Conservation (phyloP, 2,329 filamentous ascomycete species). For the Paraphaeosphaeria minitans region DNA sequence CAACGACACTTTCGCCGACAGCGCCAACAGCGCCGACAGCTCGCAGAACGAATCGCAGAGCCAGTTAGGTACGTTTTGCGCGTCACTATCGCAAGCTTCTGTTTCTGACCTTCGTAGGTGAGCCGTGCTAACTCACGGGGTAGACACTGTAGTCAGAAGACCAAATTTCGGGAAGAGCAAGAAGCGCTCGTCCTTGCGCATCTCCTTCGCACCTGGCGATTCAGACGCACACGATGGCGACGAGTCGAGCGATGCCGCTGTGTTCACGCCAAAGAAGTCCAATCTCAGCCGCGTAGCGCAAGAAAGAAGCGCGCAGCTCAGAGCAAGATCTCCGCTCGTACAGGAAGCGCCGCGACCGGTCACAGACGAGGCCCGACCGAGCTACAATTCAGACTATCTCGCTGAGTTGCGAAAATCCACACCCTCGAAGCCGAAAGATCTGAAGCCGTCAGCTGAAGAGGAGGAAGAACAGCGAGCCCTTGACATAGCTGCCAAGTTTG, state of each 20-base stretch:
- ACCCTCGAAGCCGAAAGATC: conserved; percentile 75
- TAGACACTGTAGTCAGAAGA: conserved; percentile 60
- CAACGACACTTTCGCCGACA: conserved; percentile 56
- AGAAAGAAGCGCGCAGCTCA: conserved; percentile 70
- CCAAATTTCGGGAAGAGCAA: conserved; percentile 59
- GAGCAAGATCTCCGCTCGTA: conserved; percentile 55
- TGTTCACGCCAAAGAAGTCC: conserved; percentile 67
- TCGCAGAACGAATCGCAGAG: conserved; percentile 38
- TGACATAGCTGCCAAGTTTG: conserved; percentile 61
- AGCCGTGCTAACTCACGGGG: conserved; percentile 50
- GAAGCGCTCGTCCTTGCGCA: conserved; percentile 74
- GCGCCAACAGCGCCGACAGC: conserved; percentile 34
- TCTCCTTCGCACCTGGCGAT: conserved; percentile 74
- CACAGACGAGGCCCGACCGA: conserved; percentile 70
- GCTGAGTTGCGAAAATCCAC: conserved; percentile 85
- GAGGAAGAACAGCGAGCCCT: conserved; percentile 54
- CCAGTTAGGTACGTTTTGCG: conserved; percentile 49
- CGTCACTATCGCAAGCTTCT: conserved; percentile 28
- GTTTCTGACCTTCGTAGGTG: conserved; percentile 42
- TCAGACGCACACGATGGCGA: conserved; percentile 59
- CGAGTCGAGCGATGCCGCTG: conserved; percentile 55
- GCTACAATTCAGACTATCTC: conserved; percentile 85
- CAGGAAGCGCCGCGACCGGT: conserved; percentile 56
- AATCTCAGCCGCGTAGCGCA: conserved; percentile 67
- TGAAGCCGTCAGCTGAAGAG: conserved; percentile 46